Evolutionary conservation across 495 filamentous ascomycete genomes (phyloP).

Genomic region (Neurospora cerealis): DNA sequence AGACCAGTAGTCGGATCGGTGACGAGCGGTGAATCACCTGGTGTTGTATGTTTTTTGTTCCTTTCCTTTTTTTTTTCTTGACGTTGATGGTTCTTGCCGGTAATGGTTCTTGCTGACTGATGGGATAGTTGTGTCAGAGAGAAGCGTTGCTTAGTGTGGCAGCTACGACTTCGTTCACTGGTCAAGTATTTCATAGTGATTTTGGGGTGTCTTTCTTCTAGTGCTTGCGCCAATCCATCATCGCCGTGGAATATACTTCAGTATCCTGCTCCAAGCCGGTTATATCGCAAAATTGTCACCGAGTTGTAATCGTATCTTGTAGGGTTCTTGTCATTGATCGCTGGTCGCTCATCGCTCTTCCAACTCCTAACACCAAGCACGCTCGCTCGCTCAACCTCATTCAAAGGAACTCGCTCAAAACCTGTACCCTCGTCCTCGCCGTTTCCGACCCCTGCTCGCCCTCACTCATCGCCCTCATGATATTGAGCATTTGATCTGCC

Average conservation of each 20-base stretch:
- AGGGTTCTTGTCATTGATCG: neutral
- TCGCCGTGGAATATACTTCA: neutral
- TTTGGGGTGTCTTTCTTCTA: too few relatives aligned
- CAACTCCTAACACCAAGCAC: neutral
- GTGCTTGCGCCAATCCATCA: too few relatives aligned
- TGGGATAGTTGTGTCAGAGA: too few relatives aligned
- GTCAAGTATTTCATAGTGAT: neutral
- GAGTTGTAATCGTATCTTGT: neutral
- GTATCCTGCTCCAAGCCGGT: neutral
- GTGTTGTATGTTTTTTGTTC: neutral
- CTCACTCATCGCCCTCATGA: constrained; percentile 43
- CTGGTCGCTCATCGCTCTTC: neutral
- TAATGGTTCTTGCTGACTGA: too few relatives aligned
- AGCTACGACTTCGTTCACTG: neutral
- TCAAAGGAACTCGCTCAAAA: constrained; percentile 40
- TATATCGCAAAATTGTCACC: neutral
- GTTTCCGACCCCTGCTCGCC: constrained; percentile 42
- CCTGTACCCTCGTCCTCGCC: constrained; percentile 44
- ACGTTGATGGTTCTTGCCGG: too few relatives aligned
- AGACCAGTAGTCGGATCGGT: neutral
- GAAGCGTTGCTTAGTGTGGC: neutral
- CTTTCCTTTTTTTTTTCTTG: neutral
- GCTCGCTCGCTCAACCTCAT: neutral
- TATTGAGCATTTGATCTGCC: constrained; percentile 46
- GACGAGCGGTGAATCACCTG: neutral